Evolutionary conservation across 2,329 filamentous ascomycete species (phyloP).

Genomic region (Cytospora mali): DNA sequence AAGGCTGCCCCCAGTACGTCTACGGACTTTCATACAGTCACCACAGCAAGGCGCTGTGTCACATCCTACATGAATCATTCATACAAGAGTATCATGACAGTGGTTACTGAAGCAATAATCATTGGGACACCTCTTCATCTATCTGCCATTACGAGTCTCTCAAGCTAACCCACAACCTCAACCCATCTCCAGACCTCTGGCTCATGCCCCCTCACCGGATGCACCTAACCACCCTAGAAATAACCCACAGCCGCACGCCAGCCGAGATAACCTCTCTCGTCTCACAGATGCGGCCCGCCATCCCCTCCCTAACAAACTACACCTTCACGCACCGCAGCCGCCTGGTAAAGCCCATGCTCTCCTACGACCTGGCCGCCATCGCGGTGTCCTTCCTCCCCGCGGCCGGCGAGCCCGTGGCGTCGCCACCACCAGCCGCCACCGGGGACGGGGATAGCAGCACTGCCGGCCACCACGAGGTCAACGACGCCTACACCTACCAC

Average conservation of each 20-base stretch:
- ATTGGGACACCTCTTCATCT: background rate
- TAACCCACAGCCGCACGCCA: slow-evolving; percentile 76
- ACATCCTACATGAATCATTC: background rate
- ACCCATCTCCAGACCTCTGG: slow-evolving; percentile 76
- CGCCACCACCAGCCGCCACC: slow-evolving; percentile 44
- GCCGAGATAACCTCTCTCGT: slow-evolving; percentile 69
- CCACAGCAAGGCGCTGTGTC: background rate
- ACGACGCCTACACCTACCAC: slow-evolving; percentile 82
- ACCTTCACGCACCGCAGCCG: slow-evolving; percentile 69
- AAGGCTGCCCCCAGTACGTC: slow-evolving; percentile 69
- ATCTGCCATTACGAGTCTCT: background rate
- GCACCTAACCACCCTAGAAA: slow-evolving; percentile 84
- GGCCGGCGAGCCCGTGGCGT: slow-evolving; percentile 57
- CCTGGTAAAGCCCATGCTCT: slow-evolving; percentile 79
- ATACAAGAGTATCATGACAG: background rate
- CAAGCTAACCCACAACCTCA: background rate
- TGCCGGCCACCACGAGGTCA: slow-evolving; percentile 32
- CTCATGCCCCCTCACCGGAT: slow-evolving; percentile 78
- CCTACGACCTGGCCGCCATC: slow-evolving; percentile 82
- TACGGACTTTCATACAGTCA: background rate
- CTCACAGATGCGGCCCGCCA: slow-evolving; percentile 54
- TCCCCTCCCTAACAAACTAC: slow-evolving; percentile 66
- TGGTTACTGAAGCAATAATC: background rate
- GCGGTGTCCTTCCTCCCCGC: slow-evolving; percentile 88
- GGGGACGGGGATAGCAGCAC: slow-evolving; percentile 24